phyloP scores from a whole-genome alignment of 2,329 filamentous ascomycete genomes.

The Paraconiothyrium brasiliense region DNA sequence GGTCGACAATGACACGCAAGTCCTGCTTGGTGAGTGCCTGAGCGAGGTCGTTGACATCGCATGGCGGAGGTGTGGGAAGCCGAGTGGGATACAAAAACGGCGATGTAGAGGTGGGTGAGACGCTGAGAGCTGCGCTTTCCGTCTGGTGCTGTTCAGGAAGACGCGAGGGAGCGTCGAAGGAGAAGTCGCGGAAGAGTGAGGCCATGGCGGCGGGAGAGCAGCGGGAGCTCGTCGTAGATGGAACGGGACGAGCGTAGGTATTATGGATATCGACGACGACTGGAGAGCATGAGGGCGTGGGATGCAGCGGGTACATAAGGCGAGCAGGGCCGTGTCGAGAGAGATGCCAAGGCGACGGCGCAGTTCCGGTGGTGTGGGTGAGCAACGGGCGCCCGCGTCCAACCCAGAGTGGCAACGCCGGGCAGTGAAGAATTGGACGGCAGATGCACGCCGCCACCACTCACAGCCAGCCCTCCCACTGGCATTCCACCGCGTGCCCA shows the following conservation, averaged over 20 bases:
- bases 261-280: background rate
- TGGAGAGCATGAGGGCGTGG: background rate
- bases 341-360: conserved; percentile 15
- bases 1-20: conserved; percentile 38
- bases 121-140: conserved; percentile 42
- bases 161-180: conserved; percentile 48
- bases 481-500: background rate
- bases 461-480: background rate
- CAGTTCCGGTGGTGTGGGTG: conserved; percentile 14
- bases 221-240: background rate
- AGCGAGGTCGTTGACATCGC: conserved; percentile 48
- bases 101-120: conserved; percentile 44
- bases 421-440: conserved; percentile 6
- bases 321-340: background rate
- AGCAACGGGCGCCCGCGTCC: conserved; percentile 8
- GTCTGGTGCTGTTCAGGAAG: conserved; percentile 36
- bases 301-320: conserved; percentile 7
- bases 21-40: conserved; percentile 45
- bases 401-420: conserved; percentile 15
- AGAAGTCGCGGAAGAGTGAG: conserved; percentile 51
- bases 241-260: background rate
- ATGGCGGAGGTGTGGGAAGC: conserved; percentile 41
- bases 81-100: conserved; percentile 21
- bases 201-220: conserved; percentile 16
- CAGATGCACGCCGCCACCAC: conserved; percentile 3